phyloP scores from a whole-genome alignment of 2,329 filamentous ascomycete genomes.

The Stemphylium vesicarium region DNA sequence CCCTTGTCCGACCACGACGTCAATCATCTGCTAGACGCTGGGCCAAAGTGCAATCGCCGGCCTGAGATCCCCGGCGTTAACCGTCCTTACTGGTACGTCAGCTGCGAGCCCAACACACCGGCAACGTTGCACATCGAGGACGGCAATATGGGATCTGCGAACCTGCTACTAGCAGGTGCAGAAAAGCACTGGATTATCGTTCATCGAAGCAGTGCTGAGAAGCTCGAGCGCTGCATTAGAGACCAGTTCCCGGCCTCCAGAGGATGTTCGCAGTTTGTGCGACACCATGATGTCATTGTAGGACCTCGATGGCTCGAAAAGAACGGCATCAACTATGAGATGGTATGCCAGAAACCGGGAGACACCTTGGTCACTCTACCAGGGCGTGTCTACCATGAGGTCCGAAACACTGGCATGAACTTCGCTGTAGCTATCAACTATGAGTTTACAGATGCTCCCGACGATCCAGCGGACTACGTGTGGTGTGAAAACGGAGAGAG shows the following conservation, averaged over 20 bases:
- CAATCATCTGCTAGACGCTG: constrained; percentile 12
- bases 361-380: constrained; percentile 15
- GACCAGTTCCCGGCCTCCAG: background rate
- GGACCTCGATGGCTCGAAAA: constrained; percentile 7
- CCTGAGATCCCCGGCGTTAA: constrained; percentile 14
- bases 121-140: constrained; percentile 15
- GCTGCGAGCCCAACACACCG: background rate
- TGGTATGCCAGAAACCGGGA: constrained; percentile 5
- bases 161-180: constrained; percentile 13
- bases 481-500: constrained; percentile 7
- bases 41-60: background rate
- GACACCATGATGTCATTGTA: constrained; percentile 11
- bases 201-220: constrained; percentile 3
- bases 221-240: constrained; percentile 7
- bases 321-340: constrained; percentile 10
- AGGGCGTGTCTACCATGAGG: constrained; percentile 12
- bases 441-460: constrained; percentile 8
- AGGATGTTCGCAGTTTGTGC: constrained; percentile 15
- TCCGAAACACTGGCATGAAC: constrained; percentile 14
- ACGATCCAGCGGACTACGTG: constrained; percentile 6
- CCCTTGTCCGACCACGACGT: constrained; percentile 1
- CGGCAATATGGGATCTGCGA: constrained; percentile 10
- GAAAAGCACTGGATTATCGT: constrained; percentile 19
- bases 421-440: constrained; percentile 16
- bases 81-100: constrained; percentile 15